phyloP scores from a whole-genome alignment of 2,329 filamentous ascomycete species.

The Rhinocladiella similis region DNA sequence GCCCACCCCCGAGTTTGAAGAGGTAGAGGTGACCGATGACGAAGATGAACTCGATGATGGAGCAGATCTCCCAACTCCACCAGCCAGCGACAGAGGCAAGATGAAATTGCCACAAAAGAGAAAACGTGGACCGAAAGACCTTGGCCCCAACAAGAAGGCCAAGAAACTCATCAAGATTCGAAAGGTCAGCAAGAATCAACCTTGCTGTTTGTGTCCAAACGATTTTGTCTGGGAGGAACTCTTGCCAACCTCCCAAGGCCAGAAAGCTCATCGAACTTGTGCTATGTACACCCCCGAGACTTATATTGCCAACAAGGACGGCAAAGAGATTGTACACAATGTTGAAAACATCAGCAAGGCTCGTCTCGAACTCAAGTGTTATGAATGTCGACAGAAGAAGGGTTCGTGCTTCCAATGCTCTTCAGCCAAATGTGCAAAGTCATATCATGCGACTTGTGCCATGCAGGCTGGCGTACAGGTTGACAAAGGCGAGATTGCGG shows the following conservation, averaged over 20 bases:
- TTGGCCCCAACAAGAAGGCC: constrained; percentile 53
- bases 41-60: constrained; percentile 62
- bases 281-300: constrained; percentile 91
- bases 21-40: constrained; percentile 59
- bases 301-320: constrained; percentile 72
- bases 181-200: constrained; percentile 57
- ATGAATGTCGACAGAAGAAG: constrained; percentile 89
- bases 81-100: constrained; percentile 70
- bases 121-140: constrained; percentile 54
- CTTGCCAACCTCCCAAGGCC: constrained; percentile 83
- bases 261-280: constrained; percentile 84
- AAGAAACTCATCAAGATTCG: constrained; percentile 76
- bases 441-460: constrained; percentile 94
- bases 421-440: constrained; percentile 86
- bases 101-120: constrained; percentile 62
- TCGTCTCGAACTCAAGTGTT: constrained; percentile 86
- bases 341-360: constrained; percentile 81
- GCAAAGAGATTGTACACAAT: constrained; percentile 73
- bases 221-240: constrained; percentile 78
- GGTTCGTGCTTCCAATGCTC: constrained; percentile 98
- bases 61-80: constrained; percentile 75
- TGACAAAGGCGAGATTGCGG: constrained; percentile 80
- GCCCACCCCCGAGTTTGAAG: constrained; percentile 55
- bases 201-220: constrained; percentile 91
- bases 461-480: constrained; percentile 88